phyloP scores from a whole-genome alignment of 2,329 filamentous ascomycete genomes.

The Periconia digitata region DNA sequence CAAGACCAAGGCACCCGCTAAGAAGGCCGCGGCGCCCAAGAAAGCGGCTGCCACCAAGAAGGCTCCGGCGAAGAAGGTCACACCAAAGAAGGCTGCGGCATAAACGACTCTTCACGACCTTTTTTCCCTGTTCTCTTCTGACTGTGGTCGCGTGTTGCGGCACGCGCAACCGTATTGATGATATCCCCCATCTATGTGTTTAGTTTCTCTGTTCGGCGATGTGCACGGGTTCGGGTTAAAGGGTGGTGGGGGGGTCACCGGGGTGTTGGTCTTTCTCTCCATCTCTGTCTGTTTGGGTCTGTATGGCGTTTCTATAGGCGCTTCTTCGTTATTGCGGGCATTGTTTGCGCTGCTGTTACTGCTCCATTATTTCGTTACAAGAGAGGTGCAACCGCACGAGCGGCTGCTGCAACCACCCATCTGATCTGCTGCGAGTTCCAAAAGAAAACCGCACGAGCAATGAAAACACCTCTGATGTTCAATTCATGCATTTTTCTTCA shows the following conservation, averaged over 20 bases:
- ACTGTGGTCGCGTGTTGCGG: constrained; percentile 10
- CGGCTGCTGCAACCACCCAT: too few species aligned
- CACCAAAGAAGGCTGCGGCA: constrained; percentile 42
- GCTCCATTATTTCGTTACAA: background rate
- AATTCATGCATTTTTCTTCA: too few species aligned
- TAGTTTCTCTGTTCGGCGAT: constrained; percentile 7
- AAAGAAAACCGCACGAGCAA: too few species aligned
- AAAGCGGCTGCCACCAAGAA: constrained; percentile 47
- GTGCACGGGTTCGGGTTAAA: constrained; percentile 1
- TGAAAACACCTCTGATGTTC: too few species aligned
- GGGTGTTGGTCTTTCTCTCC: background rate
- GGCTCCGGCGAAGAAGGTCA: constrained; percentile 50
- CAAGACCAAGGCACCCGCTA: constrained; percentile 60
- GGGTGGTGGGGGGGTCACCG: background rate
- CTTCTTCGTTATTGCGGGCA: background rate
- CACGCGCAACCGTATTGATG: constrained; percentile 24
- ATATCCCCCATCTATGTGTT: constrained; percentile 34
- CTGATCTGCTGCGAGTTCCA: too few species aligned
- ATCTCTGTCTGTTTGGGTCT: background rate
- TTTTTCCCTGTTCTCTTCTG: constrained; percentile 30
- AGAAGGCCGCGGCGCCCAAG: constrained; percentile 37
- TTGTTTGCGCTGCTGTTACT: background rate
- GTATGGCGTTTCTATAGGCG: background rate
- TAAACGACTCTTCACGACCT: constrained; percentile 18
- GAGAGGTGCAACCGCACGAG: background rate